These are phyloP conservation scores for Coelastrella sp. DNA, from an alignment of 139 green algal species.

Conservation along the genomic window DNA sequence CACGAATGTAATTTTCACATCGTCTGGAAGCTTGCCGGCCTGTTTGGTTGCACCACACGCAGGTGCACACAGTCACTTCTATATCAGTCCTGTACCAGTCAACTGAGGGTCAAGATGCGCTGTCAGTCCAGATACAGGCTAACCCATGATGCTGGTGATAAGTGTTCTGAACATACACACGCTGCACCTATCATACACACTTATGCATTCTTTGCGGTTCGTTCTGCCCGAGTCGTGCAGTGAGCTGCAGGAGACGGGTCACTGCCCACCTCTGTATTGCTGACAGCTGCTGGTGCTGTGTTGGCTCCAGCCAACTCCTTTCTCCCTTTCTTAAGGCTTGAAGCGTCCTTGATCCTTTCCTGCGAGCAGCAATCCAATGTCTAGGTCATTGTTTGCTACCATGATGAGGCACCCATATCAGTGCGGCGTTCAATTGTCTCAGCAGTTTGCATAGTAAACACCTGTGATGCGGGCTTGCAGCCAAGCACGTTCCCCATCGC, in stretches of 20 bases:
- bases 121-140: neutral
- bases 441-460: too few species aligned
- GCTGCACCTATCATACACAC: neutral
- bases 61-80: neutral
- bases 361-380: neutral
- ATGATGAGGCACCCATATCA: neutral
- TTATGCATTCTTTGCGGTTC: neutral
- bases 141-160: neutral
- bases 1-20: conserved; percentile 67
- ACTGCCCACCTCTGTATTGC: neutral
- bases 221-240: neutral
- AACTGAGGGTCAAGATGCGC: neutral
- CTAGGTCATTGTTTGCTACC: neutral
- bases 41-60: neutral
- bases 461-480: neutral
- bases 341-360: neutral
- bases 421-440: too few species aligned
- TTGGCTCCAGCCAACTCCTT: neutral
- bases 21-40: conserved; percentile 17
- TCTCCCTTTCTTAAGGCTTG: neutral
- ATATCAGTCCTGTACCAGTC: neutral
- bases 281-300: neutral
- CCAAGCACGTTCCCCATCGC: conserved; percentile 32
- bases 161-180: too few species aligned
- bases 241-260: neutral